Evolutionary conservation across 257 asterid genomes (phyloP), one percentile per base, ranked within the genome.

Genomic region (Salvia rosmarinus): DNA sequence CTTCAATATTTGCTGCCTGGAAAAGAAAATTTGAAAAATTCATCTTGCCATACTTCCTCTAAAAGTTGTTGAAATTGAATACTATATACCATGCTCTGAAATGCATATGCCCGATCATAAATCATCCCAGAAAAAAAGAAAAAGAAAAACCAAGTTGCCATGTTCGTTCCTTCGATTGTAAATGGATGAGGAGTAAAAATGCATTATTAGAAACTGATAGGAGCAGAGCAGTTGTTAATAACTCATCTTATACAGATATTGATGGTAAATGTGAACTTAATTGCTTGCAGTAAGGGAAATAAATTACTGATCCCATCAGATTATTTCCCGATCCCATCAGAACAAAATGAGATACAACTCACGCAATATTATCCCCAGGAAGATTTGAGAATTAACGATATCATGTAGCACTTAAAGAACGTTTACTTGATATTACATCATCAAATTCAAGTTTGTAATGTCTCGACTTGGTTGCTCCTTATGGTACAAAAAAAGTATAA

Each of bases 1-100:
- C 87, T 85, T 87, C 96, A 60, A 83, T 78, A 78, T 87, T 83
- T 42, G 93, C 87, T 25, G 95, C 94, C 98, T 93, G 86, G 68
- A 76, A 64, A 77, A 70, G 25, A 57, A 70, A 73, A 65, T 50
- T 52, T 52, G 19, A 73, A 68, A 70, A 30, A 66, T 25, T 72
- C 40, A 75, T 30, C 23, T 40, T 71, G 19, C 21, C 37, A 44
- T 49, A 44, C 67, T 77, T 72, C 73, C 10, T 58, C 32, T 35
- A n/a, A 10, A 28, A 68, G 56, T 13, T 47, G 59, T 68, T 49
- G 20, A 65, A 59, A 64, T 21, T 58, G 43, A 67, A 28, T 12
- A 51, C 28, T 66, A 58, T 44, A 58, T 9, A 19, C 43, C 62
- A 47, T 4, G 4, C 40, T 21, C 43, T 35, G 51, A 43, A 68